Evolutionary conservation across 2,329 filamentous ascomycete genomes (phyloP), one percentile per base, ranked within the genome.

Genomic region (Hypomyces perniciosus): DNA sequence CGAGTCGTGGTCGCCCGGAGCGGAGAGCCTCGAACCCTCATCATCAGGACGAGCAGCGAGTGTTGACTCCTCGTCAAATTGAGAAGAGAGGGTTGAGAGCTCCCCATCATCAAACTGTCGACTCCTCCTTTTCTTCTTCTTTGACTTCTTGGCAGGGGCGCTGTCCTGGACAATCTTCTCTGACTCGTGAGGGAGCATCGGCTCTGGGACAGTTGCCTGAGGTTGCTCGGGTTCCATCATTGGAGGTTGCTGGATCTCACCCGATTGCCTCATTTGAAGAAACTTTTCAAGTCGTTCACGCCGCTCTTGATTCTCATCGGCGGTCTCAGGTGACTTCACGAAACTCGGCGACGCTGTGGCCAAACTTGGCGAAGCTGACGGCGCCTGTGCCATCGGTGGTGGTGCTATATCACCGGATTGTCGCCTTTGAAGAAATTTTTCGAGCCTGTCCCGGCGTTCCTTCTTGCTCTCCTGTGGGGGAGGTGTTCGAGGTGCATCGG

Each of bases 41-140:
- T 66, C 64, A 10, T 61, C 52, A 27, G 64, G 60, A 10, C 64
- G 60, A 5, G 66, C 63, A 7, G 63, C 59, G 35, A 53, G 58
- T 8, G 61, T 54, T 40, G 49, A 54, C 13, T 38, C 10, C 29
- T 51, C 48, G 6, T 51, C 43, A 13, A 38, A 10, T 8, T 26
- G 46, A 33, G 20, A 20, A 20, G 20, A 20, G 20, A 20, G 20
- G 20, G 20, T 20, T 20, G 20, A 20, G 20, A 20, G 20, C 20
- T 20, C 20, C 20, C 20, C 20, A 20, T 20, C 20, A 20, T 20
- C 20, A 20, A 20, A 20, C 20, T 46, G 40, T 30, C 51, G 39
- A 27, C 48, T 35, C 44, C 41, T 54, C 52, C 44, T 51, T 33
- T 44, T 51, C 29, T 40, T 54, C 44, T 40, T 46, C 30, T 41